Evolutionary conservation across 192 early-diverging fungal species (phyloP).

Genomic region (Radiomyces spectabilis): DNA sequence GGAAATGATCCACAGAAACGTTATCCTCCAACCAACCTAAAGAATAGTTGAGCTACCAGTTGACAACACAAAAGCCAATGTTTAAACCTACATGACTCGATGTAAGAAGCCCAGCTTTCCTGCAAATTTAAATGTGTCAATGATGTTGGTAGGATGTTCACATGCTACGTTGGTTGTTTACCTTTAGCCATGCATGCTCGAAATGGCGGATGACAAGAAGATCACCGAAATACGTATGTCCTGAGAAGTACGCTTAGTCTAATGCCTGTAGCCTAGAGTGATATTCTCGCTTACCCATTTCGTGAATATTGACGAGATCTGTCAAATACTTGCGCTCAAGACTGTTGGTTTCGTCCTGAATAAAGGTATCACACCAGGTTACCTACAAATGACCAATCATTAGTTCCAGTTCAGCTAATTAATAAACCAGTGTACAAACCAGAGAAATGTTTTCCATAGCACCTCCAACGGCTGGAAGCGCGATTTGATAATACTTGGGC

Average conservation of each 20-base stretch:
- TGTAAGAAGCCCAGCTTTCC: slow-evolving; percentile 50
- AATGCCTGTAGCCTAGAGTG: no score
- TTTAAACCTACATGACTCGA: slow-evolving; percentile 21
- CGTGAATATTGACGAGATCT: slow-evolving; percentile 42
- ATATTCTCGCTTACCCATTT: no score
- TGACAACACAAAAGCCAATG: no score
- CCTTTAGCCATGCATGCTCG: slow-evolving; percentile 52
- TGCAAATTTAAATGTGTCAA: no score
- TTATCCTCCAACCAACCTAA: slow-evolving; percentile 30
- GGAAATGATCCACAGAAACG: slow-evolving; percentile 23
- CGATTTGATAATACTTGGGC: slow-evolving; percentile 47
- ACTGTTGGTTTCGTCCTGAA: slow-evolving; percentile 28
- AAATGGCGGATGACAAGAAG: slow-evolving; percentile 48
- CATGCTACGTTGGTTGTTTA: no score
- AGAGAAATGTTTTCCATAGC: slow-evolving; percentile 54
- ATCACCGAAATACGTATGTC: slow-evolving; percentile 53
- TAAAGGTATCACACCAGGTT: slow-evolving; percentile 31
- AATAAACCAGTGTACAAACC: neutral
- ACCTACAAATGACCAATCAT: no score
- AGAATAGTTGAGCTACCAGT: no score
- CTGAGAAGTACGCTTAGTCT: no score
- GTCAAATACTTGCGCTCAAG: slow-evolving; percentile 19
- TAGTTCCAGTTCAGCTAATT: no score
- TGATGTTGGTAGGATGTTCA: no score
- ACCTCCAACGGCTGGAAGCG: slow-evolving; percentile 27